Base-by-base conservation (phyloP, 1,139 yeast species). In the Candida sanyaensis region DNA sequence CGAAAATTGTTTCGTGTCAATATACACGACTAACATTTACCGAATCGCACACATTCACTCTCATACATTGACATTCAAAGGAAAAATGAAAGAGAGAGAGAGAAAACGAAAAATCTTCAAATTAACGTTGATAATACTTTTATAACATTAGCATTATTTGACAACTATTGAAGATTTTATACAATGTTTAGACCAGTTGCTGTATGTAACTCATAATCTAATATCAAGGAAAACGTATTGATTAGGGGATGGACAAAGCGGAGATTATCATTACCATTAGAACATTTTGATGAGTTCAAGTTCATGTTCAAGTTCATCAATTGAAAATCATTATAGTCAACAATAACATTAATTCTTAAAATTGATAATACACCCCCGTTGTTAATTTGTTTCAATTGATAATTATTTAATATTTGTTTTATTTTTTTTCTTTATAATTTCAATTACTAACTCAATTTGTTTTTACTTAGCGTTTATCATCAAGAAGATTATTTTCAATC, bases 401-500 rank as follows among this genome's bases (percentile, higher is more conserved):
- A 4, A 32, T 2, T 13, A 11, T 11, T 13, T 13, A 31, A 31
- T 4, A 31, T 5, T 30, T 11, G 2, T 30, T 10, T 30, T n/a
- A n/a, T n/a, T n/a, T n/a, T n/a, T n/a, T n/a, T n/a, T n/a, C n/a
- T n/a, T n/a, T n/a, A n/a, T n/a, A n/a, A n/a, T n/a, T 11, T 4
- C 21, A 12, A 12, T 32, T 36, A 36, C 39, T 36, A 36, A 36
- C 39, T 6, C 7, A 11, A 17, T 29, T 37, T 26, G 5, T 37
- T 47, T n/a, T 17, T 2, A 17, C 21, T 17, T 48, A 55, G 58
- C 53, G 58, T 56, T 59, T 66, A 52, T 57, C 68, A 47, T 61
- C 77, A 53, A 72, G 66, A 68, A 73, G 79, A 71, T 64, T 66
- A 52, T 69, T 76, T 62, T 72, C 80, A 52, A 63, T 68, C 56